Percentiles rank a stretch among this genome's conserved stretches.
Evolutionary conservation across 2,329 filamentous ascomycete genomes (phyloP).

Genomic region (Fusarium napiforme): DNA sequence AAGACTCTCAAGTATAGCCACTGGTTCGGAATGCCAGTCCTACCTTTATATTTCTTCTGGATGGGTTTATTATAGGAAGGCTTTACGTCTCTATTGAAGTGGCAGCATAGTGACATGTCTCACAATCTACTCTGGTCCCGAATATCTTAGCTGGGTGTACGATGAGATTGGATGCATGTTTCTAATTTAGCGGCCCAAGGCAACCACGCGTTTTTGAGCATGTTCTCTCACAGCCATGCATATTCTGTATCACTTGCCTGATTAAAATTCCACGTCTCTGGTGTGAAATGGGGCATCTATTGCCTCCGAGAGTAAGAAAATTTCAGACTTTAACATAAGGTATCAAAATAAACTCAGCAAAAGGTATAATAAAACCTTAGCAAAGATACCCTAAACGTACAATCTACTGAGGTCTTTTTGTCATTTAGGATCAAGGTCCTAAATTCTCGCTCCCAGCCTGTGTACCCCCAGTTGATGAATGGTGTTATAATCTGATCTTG

Average conservation of each 20-base stretch:
- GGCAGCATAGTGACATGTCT: neutral
- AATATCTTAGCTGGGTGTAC: neutral
- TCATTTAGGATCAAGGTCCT: neutral
- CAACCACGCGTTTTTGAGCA: neutral
- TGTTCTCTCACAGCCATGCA: neutral
- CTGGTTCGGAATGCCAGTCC: accelerated
- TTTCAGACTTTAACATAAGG: neutral
- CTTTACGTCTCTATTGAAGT: neutral
- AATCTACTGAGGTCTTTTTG: neutral
- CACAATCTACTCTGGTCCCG: neutral
- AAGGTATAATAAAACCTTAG: neutral
- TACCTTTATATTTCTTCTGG: neutral
- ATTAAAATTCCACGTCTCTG: neutral
- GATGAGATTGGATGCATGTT: neutral
- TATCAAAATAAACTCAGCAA: no score
- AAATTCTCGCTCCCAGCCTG: neutral
- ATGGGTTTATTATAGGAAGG: no score
- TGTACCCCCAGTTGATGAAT: accelerated
- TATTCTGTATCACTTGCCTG: neutral
- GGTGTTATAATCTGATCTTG: accelerated
- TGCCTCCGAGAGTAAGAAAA: neutral
- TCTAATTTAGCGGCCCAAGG: neutral
- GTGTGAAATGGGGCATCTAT: neutral
- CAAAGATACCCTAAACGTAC: neutral
- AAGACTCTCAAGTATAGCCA: accelerated